Evolutionary conservation across 257 asterid genomes (phyloP).

Genomic region (Solanum pimpinellifolium): DNA sequence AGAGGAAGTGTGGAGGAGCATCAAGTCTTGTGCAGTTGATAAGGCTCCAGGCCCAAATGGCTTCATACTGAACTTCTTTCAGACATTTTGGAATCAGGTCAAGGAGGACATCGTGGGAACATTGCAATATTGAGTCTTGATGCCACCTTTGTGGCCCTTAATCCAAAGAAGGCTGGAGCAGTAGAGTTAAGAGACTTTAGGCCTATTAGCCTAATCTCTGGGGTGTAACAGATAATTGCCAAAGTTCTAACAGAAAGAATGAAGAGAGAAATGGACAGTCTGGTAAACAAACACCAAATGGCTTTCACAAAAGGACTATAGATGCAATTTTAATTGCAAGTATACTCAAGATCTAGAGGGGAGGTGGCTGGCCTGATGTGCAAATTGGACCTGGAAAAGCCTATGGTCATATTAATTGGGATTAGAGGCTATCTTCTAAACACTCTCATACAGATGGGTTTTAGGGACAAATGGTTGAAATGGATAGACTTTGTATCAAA

Average conservation of each 20-base stretch:
- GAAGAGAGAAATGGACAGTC: not conserved
- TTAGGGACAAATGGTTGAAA: not conserved
- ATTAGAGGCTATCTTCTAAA: not conserved
- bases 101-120: not conserved
- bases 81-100: not conserved
- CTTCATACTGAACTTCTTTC: too few relatives aligned
- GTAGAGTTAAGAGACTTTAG: not conserved
- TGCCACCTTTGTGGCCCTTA: not conserved
- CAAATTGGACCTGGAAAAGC: not conserved
- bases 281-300: not conserved
- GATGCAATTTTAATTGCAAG: not conserved
- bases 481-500: too few relatives aligned
- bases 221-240: not conserved
- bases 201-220: not conserved
- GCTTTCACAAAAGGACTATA: not conserved
- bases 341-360: not conserved
- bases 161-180: not conserved
- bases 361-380: not conserved
- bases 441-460: not conserved
- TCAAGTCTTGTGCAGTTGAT: too few relatives aligned
- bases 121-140: not conserved
- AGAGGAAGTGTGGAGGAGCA: not conserved
- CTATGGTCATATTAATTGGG: not conserved
- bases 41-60: too few relatives aligned
- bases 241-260: not conserved